Percentiles rank a stretch among this genome's conserved stretches.
phyloP scores from a whole-genome alignment of 2,329 filamentous ascomycete genomes.

The Claviceps sp. region DNA sequence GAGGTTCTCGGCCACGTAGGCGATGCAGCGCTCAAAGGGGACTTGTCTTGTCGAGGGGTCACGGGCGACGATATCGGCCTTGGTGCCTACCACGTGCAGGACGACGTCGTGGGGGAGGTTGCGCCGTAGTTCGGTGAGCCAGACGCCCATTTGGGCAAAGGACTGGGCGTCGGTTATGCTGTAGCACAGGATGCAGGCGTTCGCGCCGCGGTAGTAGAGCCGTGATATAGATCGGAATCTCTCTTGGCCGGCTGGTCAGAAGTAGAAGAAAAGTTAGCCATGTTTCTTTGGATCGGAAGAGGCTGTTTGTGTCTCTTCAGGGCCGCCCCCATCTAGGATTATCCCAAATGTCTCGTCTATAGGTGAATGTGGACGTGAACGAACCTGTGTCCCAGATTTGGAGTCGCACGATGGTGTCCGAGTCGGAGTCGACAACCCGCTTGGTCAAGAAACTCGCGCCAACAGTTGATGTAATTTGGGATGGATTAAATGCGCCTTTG shows the following conservation, averaged over 20 bases:
- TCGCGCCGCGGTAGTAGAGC: slow-evolving; percentile 90
- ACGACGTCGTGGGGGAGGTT: slow-evolving; percentile 69
- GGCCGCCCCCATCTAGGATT: too few relatives aligned
- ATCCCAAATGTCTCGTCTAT: too few relatives aligned
- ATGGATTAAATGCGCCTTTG: slow-evolving; percentile 55
- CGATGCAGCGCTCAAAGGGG: slow-evolving; percentile 89
- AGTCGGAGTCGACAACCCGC: slow-evolving; percentile 68
- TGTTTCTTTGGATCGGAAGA: neutral
- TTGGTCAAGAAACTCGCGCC: slow-evolving; percentile 72
- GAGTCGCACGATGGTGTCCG: slow-evolving; percentile 73
- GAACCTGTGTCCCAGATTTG: slow-evolving; percentile 89
- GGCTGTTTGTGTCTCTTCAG: too few relatives aligned
- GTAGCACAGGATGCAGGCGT: slow-evolving; percentile 89
- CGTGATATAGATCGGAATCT: slow-evolving; percentile 88
- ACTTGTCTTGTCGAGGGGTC: slow-evolving; percentile 71
- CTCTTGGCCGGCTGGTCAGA: slow-evolving; percentile 62
- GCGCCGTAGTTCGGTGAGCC: slow-evolving; percentile 72
- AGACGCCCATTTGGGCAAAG: slow-evolving; percentile 84
- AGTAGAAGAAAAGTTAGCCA: neutral
- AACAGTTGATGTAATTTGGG: slow-evolving; percentile 55
- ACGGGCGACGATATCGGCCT: slow-evolving; percentile 76
- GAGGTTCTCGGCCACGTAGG: slow-evolving; percentile 86
- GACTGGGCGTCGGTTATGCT: slow-evolving; percentile 78
- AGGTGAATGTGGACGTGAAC: neutral
- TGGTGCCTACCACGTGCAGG: slow-evolving; percentile 89